Base-by-base conservation (phyloP, 192 early-diverging fungal genomes). In the Coemansia sp. region DNA sequence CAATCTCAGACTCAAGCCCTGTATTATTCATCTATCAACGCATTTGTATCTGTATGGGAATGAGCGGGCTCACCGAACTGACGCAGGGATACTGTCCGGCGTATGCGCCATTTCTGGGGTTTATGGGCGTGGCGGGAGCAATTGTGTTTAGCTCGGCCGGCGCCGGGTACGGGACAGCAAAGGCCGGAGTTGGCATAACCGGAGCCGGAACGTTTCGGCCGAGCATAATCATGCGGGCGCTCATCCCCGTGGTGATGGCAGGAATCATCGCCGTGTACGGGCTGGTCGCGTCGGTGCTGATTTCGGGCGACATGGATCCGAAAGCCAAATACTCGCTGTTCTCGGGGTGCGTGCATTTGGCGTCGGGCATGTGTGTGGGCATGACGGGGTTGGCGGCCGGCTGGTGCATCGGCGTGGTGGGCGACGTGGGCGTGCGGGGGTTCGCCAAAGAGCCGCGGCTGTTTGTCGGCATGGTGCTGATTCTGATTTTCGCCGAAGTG, bases 401-500 rank as follows among this genome's bases (percentile, higher is more conserved):
- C 53, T 96, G 92, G 77, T 90, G 95, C 51, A 94, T 99, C 74
- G 97, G 97, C 55, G 85, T 95, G 57, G 94, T 96, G 41, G 97
- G 97, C 71, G 97, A 99, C 67, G 90, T 92, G 69, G 94, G 94
- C 75, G 94, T 96, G 39, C 83, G 94, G 53, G 93, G 90, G 35
- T 90, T 91, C 62, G 92, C 92, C 39, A 91, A 95, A 74, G 93
- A 96, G 72, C 92, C 92, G 25, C 84, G 85, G 67, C 85, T 97
- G 56, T 95, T 94, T 84, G 94, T 96, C 22, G 88, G 88, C 50
- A 94, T 93, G 93, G 90, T 91, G 65, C 84, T 99, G 72, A 96
- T 99, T 61, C 90, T 99, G 54, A 99, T 99, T 89, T 99, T 99
- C 80, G 95, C 96, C 62, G 97, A 99, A 87, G 97, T 99, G 7